Conservation (phyloP, 2,329 filamentous ascomycete genomes). For the Ascochyta rabiei region DNA sequence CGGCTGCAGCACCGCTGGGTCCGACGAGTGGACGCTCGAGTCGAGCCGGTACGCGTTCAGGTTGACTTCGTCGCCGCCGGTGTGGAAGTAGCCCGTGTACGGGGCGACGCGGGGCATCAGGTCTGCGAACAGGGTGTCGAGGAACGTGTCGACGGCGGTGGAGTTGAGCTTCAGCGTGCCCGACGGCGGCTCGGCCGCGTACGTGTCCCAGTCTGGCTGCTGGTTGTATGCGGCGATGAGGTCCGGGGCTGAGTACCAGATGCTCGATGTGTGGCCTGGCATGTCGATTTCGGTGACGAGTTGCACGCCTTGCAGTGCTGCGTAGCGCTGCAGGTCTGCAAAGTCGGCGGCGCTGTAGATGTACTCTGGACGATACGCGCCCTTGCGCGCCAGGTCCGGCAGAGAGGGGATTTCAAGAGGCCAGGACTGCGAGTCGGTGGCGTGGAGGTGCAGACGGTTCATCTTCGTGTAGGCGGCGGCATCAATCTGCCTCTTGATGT, state of each 20-base stretch:
- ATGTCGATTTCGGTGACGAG: constrained; percentile 80
- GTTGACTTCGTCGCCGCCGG: constrained; percentile 88
- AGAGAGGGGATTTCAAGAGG: constrained; percentile 79
- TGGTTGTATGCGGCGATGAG: constrained; percentile 69
- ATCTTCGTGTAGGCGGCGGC: constrained; percentile 79
- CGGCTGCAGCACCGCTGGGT: constrained; percentile 69
- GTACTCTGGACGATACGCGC: constrained; percentile 71
- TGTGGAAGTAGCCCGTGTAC: constrained; percentile 79
- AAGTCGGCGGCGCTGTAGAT: constrained; percentile 73
- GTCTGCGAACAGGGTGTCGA: constrained; percentile 76
- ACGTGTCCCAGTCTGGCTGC: constrained; percentile 60
- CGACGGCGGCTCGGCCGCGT: constrained; percentile 61
- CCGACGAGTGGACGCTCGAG: constrained; percentile 69
- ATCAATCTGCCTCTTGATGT: constrained; percentile 78
- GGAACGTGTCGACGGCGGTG: constrained; percentile 70
- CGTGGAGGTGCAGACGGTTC: constrained; percentile 80
- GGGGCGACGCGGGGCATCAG: constrained; percentile 66
- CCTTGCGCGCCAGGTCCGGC: constrained; percentile 73
- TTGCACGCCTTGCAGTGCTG: constrained; percentile 69
- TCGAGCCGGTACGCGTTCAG: constrained; percentile 76
- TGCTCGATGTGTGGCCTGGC: constrained; percentile 76
- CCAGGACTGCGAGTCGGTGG: constrained; percentile 85
- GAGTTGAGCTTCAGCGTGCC: constrained; percentile 78
- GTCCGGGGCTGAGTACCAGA: constrained; percentile 71
- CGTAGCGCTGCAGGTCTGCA: constrained; percentile 71